Conservation (phyloP, 192 early-diverging fungal species). For the Rhizophagus sp. region DNA sequence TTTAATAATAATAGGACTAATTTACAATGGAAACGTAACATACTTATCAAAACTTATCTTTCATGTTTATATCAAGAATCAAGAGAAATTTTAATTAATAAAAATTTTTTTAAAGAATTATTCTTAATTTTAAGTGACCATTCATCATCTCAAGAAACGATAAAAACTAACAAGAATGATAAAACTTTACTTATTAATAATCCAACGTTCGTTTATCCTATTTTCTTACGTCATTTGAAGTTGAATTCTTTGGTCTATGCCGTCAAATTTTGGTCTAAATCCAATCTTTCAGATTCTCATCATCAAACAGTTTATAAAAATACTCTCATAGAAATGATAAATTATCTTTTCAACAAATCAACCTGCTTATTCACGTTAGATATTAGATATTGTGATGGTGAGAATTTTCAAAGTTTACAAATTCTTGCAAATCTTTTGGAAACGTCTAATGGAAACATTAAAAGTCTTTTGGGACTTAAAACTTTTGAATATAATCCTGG, state of each 20-base stretch:
- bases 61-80: not conserved
- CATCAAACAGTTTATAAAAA: not conserved
- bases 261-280: not conserved
- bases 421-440: not conserved
- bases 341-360: not conserved
- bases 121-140: not conserved
- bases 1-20: not conserved
- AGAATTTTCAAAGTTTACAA: not conserved
- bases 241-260: not conserved
- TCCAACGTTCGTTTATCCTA: not conserved
- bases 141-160: not conserved
- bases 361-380: not conserved
- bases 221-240: not conserved
- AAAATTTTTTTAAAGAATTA: not conserved
- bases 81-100: not conserved
- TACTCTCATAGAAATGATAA: not conserved
- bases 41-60: not conserved
- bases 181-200: not conserved
- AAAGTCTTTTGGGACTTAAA: not conserved
- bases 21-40: not conserved
- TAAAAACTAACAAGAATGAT: not conserved
- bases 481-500: not conserved
- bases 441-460: not conserved
- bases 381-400: not conserved
- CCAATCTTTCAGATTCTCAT: not conserved